Evolutionary conservation across 495 filamentous ascomycete genomes (phyloP).

Genomic region (Talaromyces liani): DNA sequence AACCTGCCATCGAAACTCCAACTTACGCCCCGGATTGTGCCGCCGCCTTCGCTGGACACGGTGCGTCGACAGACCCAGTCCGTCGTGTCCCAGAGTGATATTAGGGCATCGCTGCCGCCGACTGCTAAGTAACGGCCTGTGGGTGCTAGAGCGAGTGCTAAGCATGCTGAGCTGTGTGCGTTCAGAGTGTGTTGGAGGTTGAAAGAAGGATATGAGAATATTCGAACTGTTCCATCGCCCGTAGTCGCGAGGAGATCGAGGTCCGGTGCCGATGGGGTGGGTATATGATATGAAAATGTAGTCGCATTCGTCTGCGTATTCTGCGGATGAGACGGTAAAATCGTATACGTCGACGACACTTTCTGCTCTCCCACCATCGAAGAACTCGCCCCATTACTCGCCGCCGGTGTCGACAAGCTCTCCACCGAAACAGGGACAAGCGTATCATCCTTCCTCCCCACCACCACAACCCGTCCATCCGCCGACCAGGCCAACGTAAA

Average conservation of each 20-base stretch:
- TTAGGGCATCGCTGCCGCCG: slow-evolving; percentile 81
- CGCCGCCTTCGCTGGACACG: slow-evolving; percentile 60
- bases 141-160: slow-evolving; percentile 64
- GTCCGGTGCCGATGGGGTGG: slow-evolving; percentile 28
- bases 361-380: background rate
- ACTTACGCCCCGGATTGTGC: slow-evolving; percentile 73
- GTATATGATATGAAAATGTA: slow-evolving; percentile 63
- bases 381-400: slow-evolving; percentile 11
- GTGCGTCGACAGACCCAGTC: slow-evolving; percentile 88
- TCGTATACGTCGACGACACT: slow-evolving; percentile 27
- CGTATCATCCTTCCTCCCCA: slow-evolving; percentile 76
- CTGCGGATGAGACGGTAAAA: slow-evolving; percentile 59
- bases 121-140: slow-evolving; percentile 75
- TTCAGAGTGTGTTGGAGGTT: slow-evolving; percentile 54
- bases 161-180: slow-evolving; percentile 74
- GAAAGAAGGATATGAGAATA: slow-evolving; percentile 59
- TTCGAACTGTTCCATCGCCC: slow-evolving; percentile 72
- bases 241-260: slow-evolving; percentile 67
- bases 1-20: slow-evolving; percentile 91
- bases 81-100: slow-evolving; percentile 84
- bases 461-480: slow-evolving; percentile 74
- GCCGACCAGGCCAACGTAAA: slow-evolving; percentile 82
- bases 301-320: slow-evolving; percentile 72
- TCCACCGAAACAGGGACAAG: slow-evolving; percentile 55
- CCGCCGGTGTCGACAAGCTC: slow-evolving; percentile 31